Percentiles rank a stretch among this genome's conserved stretches.
These are phyloP conservation scores for Penicillium malachiteum DNA, from an alignment of 495 filamentous ascomycete species.

Conservation along the genomic window DNA sequence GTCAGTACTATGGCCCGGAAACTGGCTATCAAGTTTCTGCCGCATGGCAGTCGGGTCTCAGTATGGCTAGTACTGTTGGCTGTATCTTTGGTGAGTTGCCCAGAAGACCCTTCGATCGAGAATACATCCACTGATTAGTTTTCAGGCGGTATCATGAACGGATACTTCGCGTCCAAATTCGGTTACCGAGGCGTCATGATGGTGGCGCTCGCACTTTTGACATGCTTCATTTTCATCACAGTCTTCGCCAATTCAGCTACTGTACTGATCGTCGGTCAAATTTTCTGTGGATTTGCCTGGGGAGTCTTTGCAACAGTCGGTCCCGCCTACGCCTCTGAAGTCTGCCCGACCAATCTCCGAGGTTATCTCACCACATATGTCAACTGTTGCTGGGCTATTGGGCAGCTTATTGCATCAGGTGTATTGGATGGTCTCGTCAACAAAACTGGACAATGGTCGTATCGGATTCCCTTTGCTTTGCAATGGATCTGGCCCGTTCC, in stretches of 20 bases:
- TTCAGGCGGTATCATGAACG: conserved; percentile 35
- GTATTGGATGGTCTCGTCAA: conserved; percentile 51
- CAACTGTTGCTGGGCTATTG: conserved; percentile 68
- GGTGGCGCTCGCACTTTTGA: conserved; percentile 42
- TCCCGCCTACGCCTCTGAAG: conserved; percentile 63
- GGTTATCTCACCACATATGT: conserved; percentile 58
- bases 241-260: conserved; percentile 48
- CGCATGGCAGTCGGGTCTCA: conserved; percentile 37
- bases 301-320: conserved; percentile 56
- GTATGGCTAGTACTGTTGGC: conserved; percentile 35
- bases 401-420: conserved; percentile 57
- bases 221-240: conserved; percentile 52
- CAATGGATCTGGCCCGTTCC: conserved; percentile 69
- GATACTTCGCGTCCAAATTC: conserved; percentile 44
- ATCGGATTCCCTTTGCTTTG: conserved; percentile 58
- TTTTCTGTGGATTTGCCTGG: conserved; percentile 50
- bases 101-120: background rate
- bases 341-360: conserved; percentile 57
- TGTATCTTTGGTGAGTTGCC: conserved; percentile 29
- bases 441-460: conserved; percentile 38
- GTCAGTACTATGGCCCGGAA: conserved; percentile 20
- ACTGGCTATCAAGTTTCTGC: conserved; percentile 27
- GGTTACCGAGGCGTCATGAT: conserved; percentile 47
- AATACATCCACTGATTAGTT: background rate
- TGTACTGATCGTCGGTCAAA: conserved; percentile 39